Base-by-base conservation (phyloP, 768 basidiomycete genomes). In the Suillus decipiens region DNA sequence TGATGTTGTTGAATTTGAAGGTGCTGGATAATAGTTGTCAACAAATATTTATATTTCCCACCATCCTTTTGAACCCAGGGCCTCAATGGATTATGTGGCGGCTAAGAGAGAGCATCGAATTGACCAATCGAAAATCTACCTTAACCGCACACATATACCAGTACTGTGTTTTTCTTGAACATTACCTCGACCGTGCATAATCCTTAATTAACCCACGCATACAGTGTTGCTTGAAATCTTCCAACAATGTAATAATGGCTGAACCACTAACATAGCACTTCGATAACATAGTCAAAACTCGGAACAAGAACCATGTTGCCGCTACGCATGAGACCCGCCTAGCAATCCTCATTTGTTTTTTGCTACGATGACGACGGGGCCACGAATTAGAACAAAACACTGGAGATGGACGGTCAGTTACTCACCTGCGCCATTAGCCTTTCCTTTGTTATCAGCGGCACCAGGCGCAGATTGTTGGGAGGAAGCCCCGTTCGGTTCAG, bases 1-100 rank as follows among this genome's bases (percentile, higher is more conserved):
- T 74, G 67, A 63, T 47, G 5, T 61, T 76, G 67, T 75, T 74
- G 66, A 66, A 68, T 64, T 66, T 57, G 54, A 71, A 57, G 72
- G 12, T 60, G 42, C 64, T 65, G 64, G 60, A 65, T 68, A 69
- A 54, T 8, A 7, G n/a, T 10, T 7, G 22, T 36, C 54, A 55
- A 55, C 36, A 55, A 55, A 31, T 17, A 17, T 51, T 41, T n/a
- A n/a, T n/a, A n/a, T n/a, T n/a, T n/a, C n/a, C n/a, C n/a, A n/a
- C n/a, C n/a, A n/a, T n/a, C n/a, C n/a, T n/a, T n/a, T n/a, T n/a
- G n/a, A n/a, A n/a, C n/a, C n/a, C n/a, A n/a, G n/a, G n/a, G n/a
- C n/a, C n/a, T n/a, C n/a, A n/a, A n/a, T n/a, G n/a, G 43, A 9
- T 10, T 47, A 24, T 48, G 14, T 50, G 24, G 24, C 24, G 24